Evolutionary conservation across 163 green algal species (phyloP), one percentile per base, ranked within the genome.

Genomic region (Scenedesmus sp.): DNA sequence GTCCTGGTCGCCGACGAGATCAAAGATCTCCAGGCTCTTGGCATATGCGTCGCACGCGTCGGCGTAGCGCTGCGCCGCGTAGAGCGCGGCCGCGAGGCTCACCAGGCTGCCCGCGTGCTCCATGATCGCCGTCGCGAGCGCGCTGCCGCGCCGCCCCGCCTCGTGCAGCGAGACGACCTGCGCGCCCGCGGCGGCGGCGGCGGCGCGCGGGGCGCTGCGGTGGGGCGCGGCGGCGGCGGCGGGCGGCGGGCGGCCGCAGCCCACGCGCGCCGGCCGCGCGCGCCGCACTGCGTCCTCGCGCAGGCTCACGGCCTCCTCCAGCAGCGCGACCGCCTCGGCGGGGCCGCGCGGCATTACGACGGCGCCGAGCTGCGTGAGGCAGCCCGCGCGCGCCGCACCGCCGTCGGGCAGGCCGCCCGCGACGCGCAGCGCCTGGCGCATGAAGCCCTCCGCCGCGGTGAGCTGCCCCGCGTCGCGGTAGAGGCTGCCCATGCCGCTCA

Each of bases 91-190:
- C 3, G 86, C 86, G 14, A 91, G 80, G 75, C 81, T 87, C 56
- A 89, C 81, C 62, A 87, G 78, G 26, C 81, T 75, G 31, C 70
- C 80, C 1, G 86, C 86, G 29, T 88, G 83, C 74, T 89, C 84
- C 81, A 91, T 87, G 48, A 91, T 87, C 17, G 83, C 86, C 2
- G 83, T 89, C 36, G 86, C 86, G 39, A 91, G 70, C 29, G 51
- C 63, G 29, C 69, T 77, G 29, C 73, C 74, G n/a, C 78, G 81
- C 81, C 87, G 78, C 31, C 86, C 86, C 13, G 60, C 67, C 7
- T 83, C 80, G 33, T 85, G 70, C 34, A 86, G 65, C 44, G 54
- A 6, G 18, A 83, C 33, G 11, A 83, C 75, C 64, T 77, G 74
- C 0, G 28, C 44, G 53, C 2, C 20, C 14, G 17, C n/a, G n/a